These are phyloP conservation scores for Scytalidium sp. DNA, from an alignment of 2,329 filamentous ascomycete species.

Conservation along the genomic window DNA sequence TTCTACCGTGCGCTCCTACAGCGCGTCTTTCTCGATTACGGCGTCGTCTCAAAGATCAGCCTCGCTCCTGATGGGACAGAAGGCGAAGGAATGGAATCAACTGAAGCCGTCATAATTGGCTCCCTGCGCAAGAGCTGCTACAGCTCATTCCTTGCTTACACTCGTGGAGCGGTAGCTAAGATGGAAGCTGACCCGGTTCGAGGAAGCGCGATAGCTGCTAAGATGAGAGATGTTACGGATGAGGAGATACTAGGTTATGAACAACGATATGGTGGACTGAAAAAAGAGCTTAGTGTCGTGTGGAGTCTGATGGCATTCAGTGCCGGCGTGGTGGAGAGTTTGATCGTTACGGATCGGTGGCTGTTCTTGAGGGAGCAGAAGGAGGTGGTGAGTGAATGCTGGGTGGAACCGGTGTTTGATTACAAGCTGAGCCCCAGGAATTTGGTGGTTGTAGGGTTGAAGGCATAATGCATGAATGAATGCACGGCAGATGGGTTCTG, in stretches of 20 bases:
- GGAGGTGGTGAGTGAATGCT: conserved; percentile 67
- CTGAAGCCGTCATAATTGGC: conserved; percentile 82
- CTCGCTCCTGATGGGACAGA: conserved; percentile 10
- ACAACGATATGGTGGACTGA: conserved; percentile 57
- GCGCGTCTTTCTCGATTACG: conserved; percentile 84
- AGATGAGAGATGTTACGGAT: conserved; percentile 68
- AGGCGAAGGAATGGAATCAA: conserved; percentile 43
- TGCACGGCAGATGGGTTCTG: no score
- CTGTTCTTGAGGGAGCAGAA: conserved; percentile 77
- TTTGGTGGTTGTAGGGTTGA: conserved; percentile 88
- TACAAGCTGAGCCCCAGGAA: conserved; percentile 85
- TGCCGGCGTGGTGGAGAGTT: conserved; percentile 80
- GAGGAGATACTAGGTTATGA: conserved; percentile 74
- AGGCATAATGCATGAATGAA: conserved; percentile 35
- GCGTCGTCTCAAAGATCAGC: conserved; percentile 61
- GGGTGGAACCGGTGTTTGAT: conserved; percentile 94
- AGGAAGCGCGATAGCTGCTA: conserved; percentile 58
- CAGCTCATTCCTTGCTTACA: conserved; percentile 69
- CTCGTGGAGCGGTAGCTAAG: conserved; percentile 77
- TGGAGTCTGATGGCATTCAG: conserved; percentile 98
- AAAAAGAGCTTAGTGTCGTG: conserved; percentile 79
- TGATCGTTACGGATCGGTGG: conserved; percentile 91
- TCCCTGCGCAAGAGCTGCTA: conserved; percentile 81
- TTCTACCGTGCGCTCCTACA: conserved; percentile 91
- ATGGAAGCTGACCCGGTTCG: conserved; percentile 58